Evolutionary conservation across 2,329 filamentous ascomycete genomes (phyloP), one percentile per base, ranked within the genome.

Genomic region (Hymenoscyphus salicellus): DNA sequence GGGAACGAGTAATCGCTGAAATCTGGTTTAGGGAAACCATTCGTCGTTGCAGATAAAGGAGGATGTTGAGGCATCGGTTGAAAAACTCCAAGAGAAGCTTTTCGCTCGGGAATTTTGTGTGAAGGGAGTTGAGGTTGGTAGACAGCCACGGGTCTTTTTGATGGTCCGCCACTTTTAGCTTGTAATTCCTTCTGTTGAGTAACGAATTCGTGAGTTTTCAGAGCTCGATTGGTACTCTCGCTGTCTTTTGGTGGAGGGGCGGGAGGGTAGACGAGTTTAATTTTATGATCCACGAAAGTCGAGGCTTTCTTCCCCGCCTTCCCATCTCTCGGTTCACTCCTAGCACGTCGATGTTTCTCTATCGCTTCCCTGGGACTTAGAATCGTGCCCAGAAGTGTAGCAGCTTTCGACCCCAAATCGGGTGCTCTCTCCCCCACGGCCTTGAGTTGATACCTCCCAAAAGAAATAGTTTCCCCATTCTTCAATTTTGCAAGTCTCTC

Each of bases 321-420:
- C 32, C 17, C 26, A 30, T 52, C 58, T 38, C 57, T 52, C 17
- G 62, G 62, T 60, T 63, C 62, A 26, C 30, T 41, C n/a, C 36
- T 41, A 11, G 62, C 32, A 5, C 62, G 57, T 23, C 33, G n/a
- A 33, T 60, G 62, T 56, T 63, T 55, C 36, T 63, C 32, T 32
- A 60, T 56, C 14, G 57, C 62, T 33, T 63, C 62, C 28, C 62
- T 52, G 10, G 62, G 62, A 46, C 62, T 63, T 3, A 63, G 23
- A 23, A 63, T 60, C 1, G 62, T 63, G 2, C 62, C 62, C 20
- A 63, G 16, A 11, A 63, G 55, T 6, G 57, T 46, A 26, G 41
- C 62, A 7, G 62, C 62, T 60, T 63, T 52, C 17, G 32, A 32
- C 8, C 23, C 32, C 1, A 20, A 32, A 7, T 63, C 61, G 3